Base-by-base conservation (phyloP, 352 stramenopile species). In the Phytophthora cactorum region DNA sequence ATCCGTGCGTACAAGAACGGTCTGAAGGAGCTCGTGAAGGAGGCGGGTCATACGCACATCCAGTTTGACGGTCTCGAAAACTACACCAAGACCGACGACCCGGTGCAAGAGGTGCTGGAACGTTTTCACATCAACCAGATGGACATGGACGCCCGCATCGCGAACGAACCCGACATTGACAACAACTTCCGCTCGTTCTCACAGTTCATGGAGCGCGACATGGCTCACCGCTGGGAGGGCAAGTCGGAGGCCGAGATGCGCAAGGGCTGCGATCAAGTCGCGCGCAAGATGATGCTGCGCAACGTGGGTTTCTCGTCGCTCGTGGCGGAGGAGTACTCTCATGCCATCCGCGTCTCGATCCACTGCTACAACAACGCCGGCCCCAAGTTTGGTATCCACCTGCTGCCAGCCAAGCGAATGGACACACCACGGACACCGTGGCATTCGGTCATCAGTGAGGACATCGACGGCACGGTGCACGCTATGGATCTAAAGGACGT, bases 101-200 rank as follows among this genome's bases (percentile, higher is more conserved):
- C 62, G 10, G 31, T 69, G 4, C 62, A 51, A 45, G 62, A 69
- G 38, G 50, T 69, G 45, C 53, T 63, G 9, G 62, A 69, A 3
- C 62, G 62, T 11, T 69, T 63, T 43, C 17, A 54, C 22, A 52
- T 69, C 10, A 51, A 59, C 29, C 53, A 70, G 22, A 64, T 64
- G 63, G 62, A 69, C 29, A 59, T 69, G 34, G 36, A 69, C 53
- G 53, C 52, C 4, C 63, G 63, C 38, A 70, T 70, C 39, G 32
- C 25, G 47, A 65, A 31, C 17, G 62, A 69, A 38, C 53, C 62
- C 2, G 54, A 52, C n/a, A 54, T 70, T 39, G 28, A 38, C 47
- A 70, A 70, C 63, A 70, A 52, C 17, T 70, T 56, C 54, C 43
- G 54, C 39, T 70, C 63, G 12, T 70, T 70, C 63, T 70, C 38